Evolutionary conservation across 192 early-diverging fungal genomes (phyloP), one percentile per base, ranked within the genome.

Genomic region (Backusella sp.): DNA sequence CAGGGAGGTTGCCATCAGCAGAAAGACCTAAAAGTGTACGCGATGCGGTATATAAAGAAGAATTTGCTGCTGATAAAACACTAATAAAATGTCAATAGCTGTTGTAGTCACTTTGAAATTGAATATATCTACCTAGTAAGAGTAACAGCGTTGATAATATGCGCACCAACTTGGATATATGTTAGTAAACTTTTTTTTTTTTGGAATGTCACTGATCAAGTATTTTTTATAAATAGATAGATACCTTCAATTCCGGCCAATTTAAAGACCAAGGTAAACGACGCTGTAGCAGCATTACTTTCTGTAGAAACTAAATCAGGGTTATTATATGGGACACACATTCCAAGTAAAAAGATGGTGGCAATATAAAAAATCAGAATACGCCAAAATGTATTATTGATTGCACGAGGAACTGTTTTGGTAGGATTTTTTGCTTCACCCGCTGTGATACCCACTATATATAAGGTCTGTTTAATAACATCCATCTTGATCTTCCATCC

Each of bases 391-490:
- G 89, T 88, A 19, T 91, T 87, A n/a, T 88, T 84, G 67, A 94
- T 94, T 9, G 91, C 92, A 11, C 84, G 81, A 53, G 93, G 93
- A 9, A 94, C 88, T 84, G 67, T 90, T 70, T 92, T 91, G n/a
- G 84, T 83, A 26, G 96, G 96, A 82, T 97, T 97, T 28, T 88
- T 87, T 37, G 92, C 90, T 84, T 97, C 96, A 80, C 94, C 96
- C 32, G 94, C 94, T 14, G 96, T 94, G 72, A 97, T 89, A 65
- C 95, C 96, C 44, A 97, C 89, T 78, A 36, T 35, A 41, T 26
- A 37, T 12, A 3, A 23, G 8, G 21, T 1, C 2, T n/a, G 46
- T 14, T 56, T 62, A 62, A 62, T 28, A 62, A 3, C 3, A 4
- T 28, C 1, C 2, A 9, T 4, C 11, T 62, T 56, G 8, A 4